phyloP scores from a whole-genome alignment of 331 rosid genomes.

The Prunus yedoensis region DNA sequence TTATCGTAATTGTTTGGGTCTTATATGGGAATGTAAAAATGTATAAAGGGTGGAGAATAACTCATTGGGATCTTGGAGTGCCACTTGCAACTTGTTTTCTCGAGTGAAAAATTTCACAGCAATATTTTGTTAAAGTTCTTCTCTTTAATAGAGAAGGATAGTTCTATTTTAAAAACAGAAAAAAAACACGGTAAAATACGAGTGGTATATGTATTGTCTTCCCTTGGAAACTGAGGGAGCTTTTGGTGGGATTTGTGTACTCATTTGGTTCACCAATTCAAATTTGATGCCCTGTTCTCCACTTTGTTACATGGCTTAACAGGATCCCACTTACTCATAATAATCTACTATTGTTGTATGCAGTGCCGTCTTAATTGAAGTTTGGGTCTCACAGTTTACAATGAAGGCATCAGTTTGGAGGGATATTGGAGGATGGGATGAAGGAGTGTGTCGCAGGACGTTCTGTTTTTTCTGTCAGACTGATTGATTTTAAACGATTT shows the following conservation, averaged over 20 bases:
- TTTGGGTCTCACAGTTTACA: not conserved
- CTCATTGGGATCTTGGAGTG: not conserved
- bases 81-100: too few relatives aligned
- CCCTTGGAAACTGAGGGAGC: too few relatives aligned
- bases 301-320: not conserved
- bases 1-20: not conserved
- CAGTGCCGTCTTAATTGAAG: conserved; percentile 80
- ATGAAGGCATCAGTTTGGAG: not conserved
- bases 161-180: too few relatives aligned
- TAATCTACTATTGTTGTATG: not conserved
- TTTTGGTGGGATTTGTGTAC: too few relatives aligned
- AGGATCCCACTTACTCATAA: not conserved
- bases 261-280: too few relatives aligned
- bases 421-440: conserved; percentile 10
- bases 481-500: not conserved
- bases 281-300: too few relatives aligned
- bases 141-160: too few relatives aligned
- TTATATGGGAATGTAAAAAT: not conserved
- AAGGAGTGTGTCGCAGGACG: not conserved
- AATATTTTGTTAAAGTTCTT: too few relatives aligned
- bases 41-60: not conserved
- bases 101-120: too few relatives aligned
- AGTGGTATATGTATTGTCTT: too few relatives aligned
- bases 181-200: too few relatives aligned
- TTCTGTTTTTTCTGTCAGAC: conserved; percentile 1